Evolutionary conservation across 2,329 filamentous ascomycete genomes (phyloP).

Genomic region (Sporothrix pseudoabietina): DNA sequence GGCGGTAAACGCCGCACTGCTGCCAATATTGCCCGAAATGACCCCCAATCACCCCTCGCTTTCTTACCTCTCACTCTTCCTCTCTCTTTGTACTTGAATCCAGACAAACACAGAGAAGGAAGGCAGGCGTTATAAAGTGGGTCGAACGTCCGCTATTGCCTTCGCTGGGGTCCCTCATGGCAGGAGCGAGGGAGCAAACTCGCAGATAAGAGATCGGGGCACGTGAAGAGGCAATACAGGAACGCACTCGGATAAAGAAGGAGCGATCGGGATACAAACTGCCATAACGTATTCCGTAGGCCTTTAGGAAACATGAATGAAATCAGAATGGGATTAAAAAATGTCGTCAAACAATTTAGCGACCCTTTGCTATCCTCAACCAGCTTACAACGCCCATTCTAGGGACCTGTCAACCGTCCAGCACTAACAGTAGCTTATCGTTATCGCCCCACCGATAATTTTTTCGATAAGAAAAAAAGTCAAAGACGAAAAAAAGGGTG

Average conservation of each 20-base stretch:
- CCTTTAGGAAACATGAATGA: not conserved
- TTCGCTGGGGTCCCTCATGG: not conserved
- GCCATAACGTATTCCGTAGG: not conserved
- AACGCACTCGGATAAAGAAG: not conserved
- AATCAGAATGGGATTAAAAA: not conserved
- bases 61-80: not conserved
- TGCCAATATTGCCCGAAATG: not conserved
- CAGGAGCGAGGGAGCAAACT: conserved; percentile 7
- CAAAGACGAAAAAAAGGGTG: conserved; percentile 6
- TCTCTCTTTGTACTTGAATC: not conserved
- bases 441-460: conserved; percentile 21
- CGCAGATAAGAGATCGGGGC: not conserved
- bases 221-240: conserved; percentile 2
- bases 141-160: not conserved
- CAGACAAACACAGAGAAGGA: not conserved
- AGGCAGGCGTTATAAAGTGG: not conserved
- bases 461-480: conserved; percentile 22
- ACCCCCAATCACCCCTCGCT: not conserved
- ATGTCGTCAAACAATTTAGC: not conserved
- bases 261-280: not conserved
- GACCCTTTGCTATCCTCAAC: not conserved
- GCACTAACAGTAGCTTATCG: conserved; percentile 14
- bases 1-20: not conserved
- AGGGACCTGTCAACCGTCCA: not conserved
- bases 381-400: not conserved